These are phyloP conservation scores for Clonostachys chloroleuca DNA, from an alignment of 2,329 filamentous ascomycete genomes.

Conservation along the genomic window DNA sequence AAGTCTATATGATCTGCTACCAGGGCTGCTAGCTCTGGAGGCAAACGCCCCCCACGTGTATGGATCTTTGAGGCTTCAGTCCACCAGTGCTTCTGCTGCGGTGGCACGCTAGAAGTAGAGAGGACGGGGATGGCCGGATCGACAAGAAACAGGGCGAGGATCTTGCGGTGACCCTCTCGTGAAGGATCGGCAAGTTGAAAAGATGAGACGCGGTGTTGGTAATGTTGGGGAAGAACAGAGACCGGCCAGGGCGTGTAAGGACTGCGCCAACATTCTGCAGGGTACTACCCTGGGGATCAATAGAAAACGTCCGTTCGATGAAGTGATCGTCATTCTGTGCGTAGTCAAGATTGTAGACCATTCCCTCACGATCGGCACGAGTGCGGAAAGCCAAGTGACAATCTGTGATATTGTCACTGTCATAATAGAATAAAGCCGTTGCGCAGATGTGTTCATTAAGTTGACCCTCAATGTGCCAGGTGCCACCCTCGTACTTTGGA, in stretches of 20 bases:
- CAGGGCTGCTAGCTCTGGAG: constrained; percentile 11
- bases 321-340: constrained; percentile 22
- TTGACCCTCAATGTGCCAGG: constrained; percentile 53
- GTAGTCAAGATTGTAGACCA: constrained; percentile 12
- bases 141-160: constrained; percentile 56
- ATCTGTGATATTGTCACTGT: constrained; percentile 54
- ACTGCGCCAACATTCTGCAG: constrained; percentile 41
- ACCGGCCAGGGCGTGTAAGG: constrained; percentile 36
- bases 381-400: constrained; percentile 46
- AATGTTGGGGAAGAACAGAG: constrained; percentile 53
- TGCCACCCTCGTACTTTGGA: constrained; percentile 45
- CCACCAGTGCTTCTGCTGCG: constrained; percentile 36
- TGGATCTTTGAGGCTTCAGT: neutral
- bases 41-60: constrained; percentile 3
- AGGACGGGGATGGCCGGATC: constrained; percentile 45
- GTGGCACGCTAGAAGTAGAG: constrained; percentile 36
- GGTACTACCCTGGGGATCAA: constrained; percentile 7
- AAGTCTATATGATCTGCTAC: constrained; percentile 11
- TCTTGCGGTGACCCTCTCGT: constrained; percentile 51
- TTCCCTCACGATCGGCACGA: constrained; percentile 13
- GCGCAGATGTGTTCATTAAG: constrained; percentile 61
- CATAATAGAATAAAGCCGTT: constrained; percentile 59
- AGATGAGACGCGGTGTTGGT: constrained; percentile 45
- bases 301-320: constrained; percentile 27
- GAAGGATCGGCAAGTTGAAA: constrained; percentile 48